Base-by-base conservation (phyloP, 106 monocot genomes). In the Platanthera guangdongensis region DNA sequence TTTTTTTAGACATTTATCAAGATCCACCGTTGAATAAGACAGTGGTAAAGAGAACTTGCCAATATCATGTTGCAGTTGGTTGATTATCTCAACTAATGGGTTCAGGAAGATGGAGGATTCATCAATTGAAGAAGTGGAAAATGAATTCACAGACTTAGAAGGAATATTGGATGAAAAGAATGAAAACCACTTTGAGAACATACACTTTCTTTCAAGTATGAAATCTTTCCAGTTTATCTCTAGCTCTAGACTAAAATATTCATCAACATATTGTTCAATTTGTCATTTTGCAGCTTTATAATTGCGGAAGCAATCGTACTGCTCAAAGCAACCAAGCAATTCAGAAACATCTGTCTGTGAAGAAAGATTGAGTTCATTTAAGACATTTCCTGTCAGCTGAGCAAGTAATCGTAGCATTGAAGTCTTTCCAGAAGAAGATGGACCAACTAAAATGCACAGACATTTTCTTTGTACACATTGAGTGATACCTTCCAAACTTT, bases 311-410 rank as follows among this genome's bases (percentile, higher is more conserved):
- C 79, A 81, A 87, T 82, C 88, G 78, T 90, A 92, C 64, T 99
- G 99, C 81, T 94, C 99, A 85, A 99, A 99, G 76, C 92, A 92
- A 65, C 99, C 99, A 74, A 99, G 85, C 76, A 99, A 81, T 53
- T 99, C 99, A 73, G 99, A 90, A 68, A 99, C 94, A 81, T 99
- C 94, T 62, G 94, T 99, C 79, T 82, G 90, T 47, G 92, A 81
- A 47, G 99, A 99, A 50, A 99, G 89, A 80, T 94, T 99, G 25
- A 99, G 74, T 68, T 94, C 99, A 67, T 87, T 80, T 63, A 94
- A 80, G 52, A 76, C 65, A 79, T 94, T 99, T 72, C 99, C 99
- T 47, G 94, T 92, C 6, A 94, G 81, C 51, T 92, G 86, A 84
- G 92, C 87, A 63, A 99, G 88, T 51, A 92, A 76, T 3, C 92